A percentile compares a stretch with the other conserved stretches of the same genome.
phyloP scores from a whole-genome alignment of 345 rosid species.

The Reutealis trisperma region DNA sequence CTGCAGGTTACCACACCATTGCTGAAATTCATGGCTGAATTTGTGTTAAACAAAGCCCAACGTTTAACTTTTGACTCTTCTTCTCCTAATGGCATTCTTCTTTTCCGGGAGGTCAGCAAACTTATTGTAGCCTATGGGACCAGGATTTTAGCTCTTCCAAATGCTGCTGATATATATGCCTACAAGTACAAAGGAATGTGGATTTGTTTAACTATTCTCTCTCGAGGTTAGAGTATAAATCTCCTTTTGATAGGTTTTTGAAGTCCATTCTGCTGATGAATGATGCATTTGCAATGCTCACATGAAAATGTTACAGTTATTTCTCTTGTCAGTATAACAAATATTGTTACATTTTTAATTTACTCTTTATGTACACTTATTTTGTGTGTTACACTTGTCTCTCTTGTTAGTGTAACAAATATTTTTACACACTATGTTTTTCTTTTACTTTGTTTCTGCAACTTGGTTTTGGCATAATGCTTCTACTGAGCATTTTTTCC shows the following conservation, averaged over 20 bases:
- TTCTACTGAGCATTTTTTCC: too few relatives aligned
- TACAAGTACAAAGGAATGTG: conserved; percentile 98
- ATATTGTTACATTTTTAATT: too few relatives aligned
- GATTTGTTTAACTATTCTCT: conserved; percentile 85
- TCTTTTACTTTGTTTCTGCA: too few relatives aligned
- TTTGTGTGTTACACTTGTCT: neutral
- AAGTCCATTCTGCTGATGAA: neutral
- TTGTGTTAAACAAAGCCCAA: conserved; percentile 93
- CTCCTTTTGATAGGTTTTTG: neutral
- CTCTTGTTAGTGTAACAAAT: neutral
- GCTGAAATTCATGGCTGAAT: conserved; percentile 97
- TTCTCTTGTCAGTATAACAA: too few relatives aligned
- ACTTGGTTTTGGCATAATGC: too few relatives aligned
- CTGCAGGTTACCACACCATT: conserved; percentile 92
- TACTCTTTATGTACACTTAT: too few relatives aligned
- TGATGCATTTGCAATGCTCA: neutral
- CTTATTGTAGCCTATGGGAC: conserved; percentile 91
- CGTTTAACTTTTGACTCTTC: conserved; percentile 94
- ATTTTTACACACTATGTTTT: neutral
- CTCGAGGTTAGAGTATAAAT: conserved; percentile 69
- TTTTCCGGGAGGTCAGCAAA: conserved; percentile 99
- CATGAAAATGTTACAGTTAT: too few relatives aligned
- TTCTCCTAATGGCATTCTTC: conserved; percentile 99
- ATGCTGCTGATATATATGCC: conserved; percentile 88
- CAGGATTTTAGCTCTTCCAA: conserved; percentile 92